Base-by-base conservation (phyloP, 2,329 filamentous ascomycete genomes). In the Penicillium psychrosexuale region DNA sequence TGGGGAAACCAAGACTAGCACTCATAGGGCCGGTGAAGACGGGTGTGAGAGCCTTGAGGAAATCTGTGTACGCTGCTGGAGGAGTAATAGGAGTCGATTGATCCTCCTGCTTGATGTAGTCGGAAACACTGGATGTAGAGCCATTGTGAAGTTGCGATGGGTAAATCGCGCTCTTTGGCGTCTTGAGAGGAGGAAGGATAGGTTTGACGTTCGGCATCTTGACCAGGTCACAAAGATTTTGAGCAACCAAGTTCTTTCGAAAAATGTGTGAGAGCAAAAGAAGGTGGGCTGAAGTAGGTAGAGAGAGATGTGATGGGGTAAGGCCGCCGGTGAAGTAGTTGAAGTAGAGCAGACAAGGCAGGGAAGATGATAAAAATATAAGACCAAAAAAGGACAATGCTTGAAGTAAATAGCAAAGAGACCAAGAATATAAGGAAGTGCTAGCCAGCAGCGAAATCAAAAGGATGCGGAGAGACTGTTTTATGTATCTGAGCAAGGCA, bases 11-110 rank as follows among this genome's bases (percentile, higher is more conserved):
- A 47, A 5, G 22, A 24, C 78, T 76, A 38, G 86, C 82, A 45
- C 83, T 79, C 44, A 83, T 76, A 8, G 89, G 89, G 60, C 87
- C 91, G 69, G 86, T 84, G 55, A 91, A 80, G 17, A 87, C 79
- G 0, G 83, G 83, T 1, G 83, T 87, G 75, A 95, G 85, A 57
- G 87, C 86, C 76, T 91, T 93, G 60, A 97, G 85, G 70, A 97
- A 97, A 69, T 97, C 91, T 63, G 90, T 88, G 71, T 97, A 97
- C 55, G 93, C 92, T 22, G 84, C 80, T 3, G 93, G 93, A 49
- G 93, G 93, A 48, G 89, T 95, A 72, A 97, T 96, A 46, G 92
- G 92, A 5, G 92, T 97, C 76, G 86, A 88, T 42, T 80, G 75
- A 56, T 86, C 82, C 53, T 88, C 80, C 63, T 88, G 82, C 73